phyloP scores from a whole-genome alignment of 495 filamentous ascomycete species.

The Xylaria venustula region DNA sequence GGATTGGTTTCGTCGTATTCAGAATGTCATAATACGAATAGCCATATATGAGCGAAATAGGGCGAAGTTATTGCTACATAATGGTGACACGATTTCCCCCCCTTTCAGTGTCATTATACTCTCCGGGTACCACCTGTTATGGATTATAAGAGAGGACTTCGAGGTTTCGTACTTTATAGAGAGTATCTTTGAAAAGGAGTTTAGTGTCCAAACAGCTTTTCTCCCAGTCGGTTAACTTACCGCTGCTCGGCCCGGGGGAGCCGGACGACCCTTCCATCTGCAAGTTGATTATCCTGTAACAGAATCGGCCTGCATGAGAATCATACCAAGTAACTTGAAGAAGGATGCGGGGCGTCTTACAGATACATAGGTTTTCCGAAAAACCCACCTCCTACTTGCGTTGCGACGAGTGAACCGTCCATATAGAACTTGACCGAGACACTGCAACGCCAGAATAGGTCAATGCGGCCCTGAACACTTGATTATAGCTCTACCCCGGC shows the following conservation, averaged over 20 bases:
- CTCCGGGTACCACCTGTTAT: conserved; percentile 9
- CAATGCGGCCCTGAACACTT: background rate
- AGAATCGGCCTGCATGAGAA: background rate
- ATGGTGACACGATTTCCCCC: too few relatives aligned
- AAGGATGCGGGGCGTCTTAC: conserved; percentile 26
- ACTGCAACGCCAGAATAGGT: background rate
- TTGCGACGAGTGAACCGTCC: conserved; percentile 48
- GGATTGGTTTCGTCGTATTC: too few relatives aligned
- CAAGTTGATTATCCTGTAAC: conserved; percentile 43
- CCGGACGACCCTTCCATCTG: conserved; percentile 53
- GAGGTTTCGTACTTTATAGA: conserved; percentile 41
- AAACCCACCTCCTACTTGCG: conserved; percentile 51
- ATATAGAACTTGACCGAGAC: conserved; percentile 54
- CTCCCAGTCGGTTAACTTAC: conserved; percentile 26
- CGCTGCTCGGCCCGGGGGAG: conserved; percentile 40
- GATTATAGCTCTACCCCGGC: background rate
- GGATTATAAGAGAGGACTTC: conserved; percentile 40
- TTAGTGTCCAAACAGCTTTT: conserved; percentile 3
- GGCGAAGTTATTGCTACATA: too few relatives aligned
- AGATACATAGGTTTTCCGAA: conserved; percentile 49
- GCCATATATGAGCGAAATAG: too few relatives aligned
- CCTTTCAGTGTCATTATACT: too few relatives aligned
- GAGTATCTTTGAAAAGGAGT: conserved; percentile 28
- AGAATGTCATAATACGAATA: too few relatives aligned
- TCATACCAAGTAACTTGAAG: background rate